Conservation (phyloP, 2,329 filamentous ascomycete species). For the Elsinoe australis region DNA sequence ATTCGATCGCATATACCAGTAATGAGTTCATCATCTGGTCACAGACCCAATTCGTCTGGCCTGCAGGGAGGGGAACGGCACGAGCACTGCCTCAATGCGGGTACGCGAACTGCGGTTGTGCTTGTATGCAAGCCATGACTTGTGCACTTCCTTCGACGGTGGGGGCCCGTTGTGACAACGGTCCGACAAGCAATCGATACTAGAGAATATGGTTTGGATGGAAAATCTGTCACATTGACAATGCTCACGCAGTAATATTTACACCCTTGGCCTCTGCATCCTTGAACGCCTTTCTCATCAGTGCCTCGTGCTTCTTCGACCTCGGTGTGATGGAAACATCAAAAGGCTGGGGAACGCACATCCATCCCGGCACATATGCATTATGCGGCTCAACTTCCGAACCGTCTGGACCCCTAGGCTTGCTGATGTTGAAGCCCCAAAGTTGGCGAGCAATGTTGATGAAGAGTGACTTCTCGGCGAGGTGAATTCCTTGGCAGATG, state of each 20-base stretch:
- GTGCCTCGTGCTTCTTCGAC: slow-evolving; percentile 10
- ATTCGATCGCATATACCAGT: no score
- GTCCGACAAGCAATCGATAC: no score
- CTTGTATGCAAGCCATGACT: slow-evolving; percentile 11
- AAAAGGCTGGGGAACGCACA: slow-evolving; percentile 29
- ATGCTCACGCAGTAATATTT: slow-evolving; percentile 6
- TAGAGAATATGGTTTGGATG: not conserved
- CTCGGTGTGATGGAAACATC: slow-evolving; percentile 29
- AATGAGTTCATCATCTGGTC: no score
- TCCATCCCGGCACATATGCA: slow-evolving; percentile 23
- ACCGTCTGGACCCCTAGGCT: slow-evolving; percentile 26
- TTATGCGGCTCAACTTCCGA: slow-evolving; percentile 23
- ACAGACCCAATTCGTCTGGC: no score
- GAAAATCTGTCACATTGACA: not conserved
- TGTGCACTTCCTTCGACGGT: not conserved
- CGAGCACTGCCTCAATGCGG: slow-evolving; percentile 11
- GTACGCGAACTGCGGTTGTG: slow-evolving; percentile 4
- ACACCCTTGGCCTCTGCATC: slow-evolving; percentile 2
- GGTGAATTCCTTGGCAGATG: slow-evolving; percentile 32
- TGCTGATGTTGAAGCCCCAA: slow-evolving; percentile 31
- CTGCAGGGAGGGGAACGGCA: no score
- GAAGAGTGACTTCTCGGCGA: slow-evolving; percentile 33
- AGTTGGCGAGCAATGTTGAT: slow-evolving; percentile 32
- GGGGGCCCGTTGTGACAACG: no score
- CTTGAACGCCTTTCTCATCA: not conserved